Base-by-base conservation (phyloP, 2,329 filamentous ascomycete species). In the Microcyclosporella mali region DNA sequence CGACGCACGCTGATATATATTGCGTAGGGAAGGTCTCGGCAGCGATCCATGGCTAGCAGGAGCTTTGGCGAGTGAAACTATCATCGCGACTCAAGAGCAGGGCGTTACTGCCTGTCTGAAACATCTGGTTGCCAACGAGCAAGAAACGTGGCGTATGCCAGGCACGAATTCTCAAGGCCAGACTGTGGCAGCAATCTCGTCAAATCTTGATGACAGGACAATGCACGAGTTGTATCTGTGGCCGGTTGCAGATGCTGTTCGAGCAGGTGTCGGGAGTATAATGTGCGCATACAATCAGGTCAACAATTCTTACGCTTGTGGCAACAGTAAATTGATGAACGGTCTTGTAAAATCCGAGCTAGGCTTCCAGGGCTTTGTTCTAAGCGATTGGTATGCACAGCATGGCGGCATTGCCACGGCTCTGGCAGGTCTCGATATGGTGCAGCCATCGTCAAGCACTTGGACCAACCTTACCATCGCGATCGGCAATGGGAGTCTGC, bases 391-490 rank as follows among this genome's bases (percentile, higher is more conserved):
- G 75, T 70, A 77, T 52, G 86, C 84, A 3, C 83, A 88, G 56
- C 83, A 89, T 56, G 70, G 78, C 2, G 84, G 83, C 50, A 80
- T 77, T 4, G 70, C 78, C 17, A 77, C 74, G 28, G 82, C 85
- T 2, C 70, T 79, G 28, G 84, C 85, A 16, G 87, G 86, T 31
- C 70, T 92, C 16, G 48, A 47, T 14, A 46, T 92, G 85, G 75
- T 76, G 12, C 92, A 92, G 87, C 85, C 85, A 1, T 57, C 47
- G 14, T 49, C 52, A 1, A 59, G 47, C 48, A 59, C 52, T 57
- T 90, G 90, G 9, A 70, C 81, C 19, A 97, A 97, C 66, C 66
- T 97, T 55, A 95, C 90, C 2, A 70, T 94, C 36, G 86, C 86
- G 1, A 81, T 95, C 4, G 66, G 94, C 55, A 95, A 97, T 60